Conservation (phyloP, 139 green algal species). For the Tetradesmus lagerheimii region DNA sequence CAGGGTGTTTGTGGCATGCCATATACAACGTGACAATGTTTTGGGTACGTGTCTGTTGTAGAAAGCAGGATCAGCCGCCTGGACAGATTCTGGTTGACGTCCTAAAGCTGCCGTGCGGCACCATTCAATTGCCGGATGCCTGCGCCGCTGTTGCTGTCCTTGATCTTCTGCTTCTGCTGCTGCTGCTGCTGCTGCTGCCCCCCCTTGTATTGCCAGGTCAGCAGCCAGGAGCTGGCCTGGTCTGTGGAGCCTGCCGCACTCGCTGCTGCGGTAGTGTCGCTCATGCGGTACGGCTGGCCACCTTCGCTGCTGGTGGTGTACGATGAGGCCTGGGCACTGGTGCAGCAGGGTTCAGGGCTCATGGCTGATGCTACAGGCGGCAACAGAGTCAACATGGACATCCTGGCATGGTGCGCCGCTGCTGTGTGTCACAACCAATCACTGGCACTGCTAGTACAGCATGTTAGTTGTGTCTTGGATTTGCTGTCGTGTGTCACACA, state of each 20-base stretch:
- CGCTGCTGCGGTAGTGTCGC: constrained; percentile 38
- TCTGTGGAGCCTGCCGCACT: constrained; percentile 18
- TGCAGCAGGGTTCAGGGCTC: constrained; percentile 33
- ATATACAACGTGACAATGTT: too few species aligned
- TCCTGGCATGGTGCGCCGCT: constrained; percentile 62
- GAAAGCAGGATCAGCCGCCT: too few species aligned
- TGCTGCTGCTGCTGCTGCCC: background rate
- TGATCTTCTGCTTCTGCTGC: background rate
- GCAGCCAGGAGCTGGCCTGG: constrained; percentile 31
- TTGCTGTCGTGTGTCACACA: too few species aligned
- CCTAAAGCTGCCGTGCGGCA: too few species aligned
- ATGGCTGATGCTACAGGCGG: constrained; percentile 57
- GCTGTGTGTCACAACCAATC: background rate
- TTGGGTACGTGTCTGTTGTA: too few species aligned
- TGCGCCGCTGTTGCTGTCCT: too few species aligned
- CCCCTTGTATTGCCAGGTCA: background rate
- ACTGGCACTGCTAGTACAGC: too few species aligned
- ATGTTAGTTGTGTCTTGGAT: too few species aligned
- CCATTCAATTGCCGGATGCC: too few species aligned
- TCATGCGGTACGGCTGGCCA: constrained; percentile 65
- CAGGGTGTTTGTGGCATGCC: too few species aligned
- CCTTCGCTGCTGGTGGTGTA: constrained; percentile 65
- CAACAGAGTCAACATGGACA: constrained; percentile 74
- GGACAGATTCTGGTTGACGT: too few species aligned
- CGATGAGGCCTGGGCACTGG: constrained; percentile 61